Conservation (phyloP, 441 rosid species). For the Breynia disticha region DNA sequence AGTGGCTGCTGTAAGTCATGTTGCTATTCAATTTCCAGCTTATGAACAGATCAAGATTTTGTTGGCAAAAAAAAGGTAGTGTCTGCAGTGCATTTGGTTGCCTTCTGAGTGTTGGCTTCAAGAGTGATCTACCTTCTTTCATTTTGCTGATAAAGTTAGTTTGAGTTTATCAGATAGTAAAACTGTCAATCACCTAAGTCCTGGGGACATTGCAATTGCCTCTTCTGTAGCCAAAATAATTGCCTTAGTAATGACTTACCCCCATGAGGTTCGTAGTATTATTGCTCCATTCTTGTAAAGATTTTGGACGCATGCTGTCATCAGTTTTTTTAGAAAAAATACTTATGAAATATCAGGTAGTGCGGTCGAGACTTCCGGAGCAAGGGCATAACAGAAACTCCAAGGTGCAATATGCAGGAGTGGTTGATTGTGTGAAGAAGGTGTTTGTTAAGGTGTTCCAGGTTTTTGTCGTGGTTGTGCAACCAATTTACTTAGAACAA, state of each 20-base stretch:
- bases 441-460: conserved; percentile 65
- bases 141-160: conserved; percentile 18
- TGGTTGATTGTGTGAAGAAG: conserved; percentile 66
- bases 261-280: conserved; percentile 58
- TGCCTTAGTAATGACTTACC: conserved; percentile 83
- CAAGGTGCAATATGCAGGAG: conserved; percentile 46
- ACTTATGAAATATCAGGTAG: conserved; percentile 37
- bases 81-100: not conserved
- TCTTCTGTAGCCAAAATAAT: conserved; percentile 68
- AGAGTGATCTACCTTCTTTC: conserved; percentile 8
- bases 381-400: conserved; percentile 64
- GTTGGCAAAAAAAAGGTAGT: conserved; percentile 55
- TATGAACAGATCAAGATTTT: conserved; percentile 72
- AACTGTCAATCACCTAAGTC: conserved; percentile 42
- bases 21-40: conserved; percentile 91
- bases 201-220: conserved; percentile 62
- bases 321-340: too few species aligned
- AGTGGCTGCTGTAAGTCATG: conserved; percentile 96
- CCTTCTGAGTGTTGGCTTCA: not conserved
- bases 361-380: conserved; percentile 96
- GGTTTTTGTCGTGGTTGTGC: conserved; percentile 97
- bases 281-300: not conserved
- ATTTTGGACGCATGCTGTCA: too few species aligned
- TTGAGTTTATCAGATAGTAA: conserved; percentile 45
- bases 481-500: conserved; percentile 80